Base-by-base conservation (phyloP, 1,284 basidiomycete genomes). In the Erythrobasidium hasegawianum region DNA sequence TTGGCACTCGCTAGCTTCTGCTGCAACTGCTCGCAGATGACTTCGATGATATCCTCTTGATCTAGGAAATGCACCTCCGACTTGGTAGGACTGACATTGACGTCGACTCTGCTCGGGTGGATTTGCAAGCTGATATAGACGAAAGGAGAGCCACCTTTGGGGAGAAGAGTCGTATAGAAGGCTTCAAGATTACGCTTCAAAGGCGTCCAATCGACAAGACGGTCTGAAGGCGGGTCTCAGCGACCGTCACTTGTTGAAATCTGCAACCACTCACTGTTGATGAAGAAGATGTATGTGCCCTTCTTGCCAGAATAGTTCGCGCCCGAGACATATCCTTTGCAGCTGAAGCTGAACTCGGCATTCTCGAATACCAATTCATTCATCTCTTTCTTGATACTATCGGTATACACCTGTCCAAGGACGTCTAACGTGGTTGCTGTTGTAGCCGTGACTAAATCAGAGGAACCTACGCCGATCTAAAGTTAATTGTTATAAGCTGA, bases 71-170 rank as follows among this genome's bases (percentile, higher is more conserved):
- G 80, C 50, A 81, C 81, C 77, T 97, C 94, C 41, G 89, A 87
- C 77, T 99, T 98, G 0, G 96, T 98, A 0, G 96, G 96, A 76
- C 97, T 95, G 0, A 98, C 94, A 73, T 98, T 98, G 65, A 97
- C 94, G 74, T 99, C 96, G 10, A 99, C 87, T 29, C 88, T 86
- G 39, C 85, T 83, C 0, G 94, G 91, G 65, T 92, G 86, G 70
- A 98, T 87, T 38, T 86, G 81, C 40, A 98, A 78, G 70, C 90
- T 91, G 45, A 97, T 81, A 76, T 98, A 98, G 16, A 96, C 83
- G 78, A 95, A 98, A 0, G 96, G 93, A 40, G 82, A 88, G 1
- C 87, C 80, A 10, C 94, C 94, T 78, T 97, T 97, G 0, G 95
- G 89, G n/a, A 99, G 81, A 41, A 96, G 83, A 1, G 85, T 82